Percentiles rank a stretch among this genome's conserved stretches.
These are phyloP conservation scores for Stemphylium vesicarium DNA, from an alignment of 2,329 filamentous ascomycete genomes.

Conservation along the genomic window DNA sequence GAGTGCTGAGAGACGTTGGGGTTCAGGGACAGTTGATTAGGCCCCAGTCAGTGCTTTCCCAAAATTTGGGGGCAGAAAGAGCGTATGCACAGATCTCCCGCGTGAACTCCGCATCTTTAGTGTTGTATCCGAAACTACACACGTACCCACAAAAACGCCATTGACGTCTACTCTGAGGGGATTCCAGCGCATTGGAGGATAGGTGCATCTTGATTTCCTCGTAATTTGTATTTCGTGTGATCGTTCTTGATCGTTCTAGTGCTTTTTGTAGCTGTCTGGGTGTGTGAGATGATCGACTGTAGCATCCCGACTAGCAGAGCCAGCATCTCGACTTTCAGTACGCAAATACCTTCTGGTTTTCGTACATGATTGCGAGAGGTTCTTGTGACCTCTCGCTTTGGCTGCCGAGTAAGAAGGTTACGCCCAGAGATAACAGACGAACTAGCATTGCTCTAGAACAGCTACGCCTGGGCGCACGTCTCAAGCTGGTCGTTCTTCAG, in stretches of 20 bases:
- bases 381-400: background rate
- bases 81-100: slow-evolving; percentile 13
- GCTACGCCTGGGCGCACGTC: background rate
- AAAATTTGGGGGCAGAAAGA: background rate
- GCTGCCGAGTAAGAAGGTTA: background rate
- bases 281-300: background rate
- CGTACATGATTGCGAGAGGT: background rate
- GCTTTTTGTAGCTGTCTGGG: background rate
- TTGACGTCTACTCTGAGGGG: no score
- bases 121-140: background rate
- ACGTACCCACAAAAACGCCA: background rate
- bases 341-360: background rate
- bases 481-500: slow-evolving; percentile 27
- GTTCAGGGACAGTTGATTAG: background rate
- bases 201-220: background rate
- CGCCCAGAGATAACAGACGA: background rate
- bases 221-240: background rate
- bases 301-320: background rate
- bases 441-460: background rate
- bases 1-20: background rate
- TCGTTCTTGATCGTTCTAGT: background rate
- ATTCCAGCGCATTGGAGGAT: no score
- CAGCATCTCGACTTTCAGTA: background rate
- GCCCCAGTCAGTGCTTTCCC: background rate
- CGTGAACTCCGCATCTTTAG: background rate